phyloP scores from a whole-genome alignment of 129 eudicot genomes.

The Dittrichia graveolens region DNA sequence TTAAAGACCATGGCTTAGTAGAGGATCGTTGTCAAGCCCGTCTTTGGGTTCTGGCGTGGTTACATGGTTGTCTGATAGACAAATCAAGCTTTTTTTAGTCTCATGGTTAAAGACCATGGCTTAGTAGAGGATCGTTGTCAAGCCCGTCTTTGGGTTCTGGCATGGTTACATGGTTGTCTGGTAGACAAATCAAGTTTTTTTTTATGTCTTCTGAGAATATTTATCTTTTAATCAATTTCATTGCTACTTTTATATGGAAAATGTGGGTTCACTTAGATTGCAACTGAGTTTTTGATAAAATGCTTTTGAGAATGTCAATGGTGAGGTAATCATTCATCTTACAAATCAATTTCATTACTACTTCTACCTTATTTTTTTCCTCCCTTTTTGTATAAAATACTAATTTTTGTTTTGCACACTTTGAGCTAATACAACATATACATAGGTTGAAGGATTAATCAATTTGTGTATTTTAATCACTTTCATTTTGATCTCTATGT shows the following conservation, averaged over 20 bases:
- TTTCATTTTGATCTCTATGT: not conserved
- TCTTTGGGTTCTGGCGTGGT: not conserved
- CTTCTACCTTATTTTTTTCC: no score
- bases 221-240: not conserved
- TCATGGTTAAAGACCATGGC: not conserved
- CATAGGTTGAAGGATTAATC: not conserved
- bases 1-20: not conserved
- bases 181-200: not conserved
- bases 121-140: constrained; percentile 9
- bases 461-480: not conserved
- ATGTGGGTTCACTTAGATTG: no score
- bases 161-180: constrained; percentile 1
- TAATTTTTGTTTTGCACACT: no score
- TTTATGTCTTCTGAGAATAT: no score
- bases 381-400: no score
- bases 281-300: no score
- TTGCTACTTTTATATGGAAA: no score
- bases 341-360: no score
- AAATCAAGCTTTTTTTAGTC: no score
- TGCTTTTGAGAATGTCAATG: no score
- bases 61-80: not conserved
- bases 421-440: not conserved
- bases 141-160: not conserved
- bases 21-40: not conserved
- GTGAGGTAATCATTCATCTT: no score